Base-by-base conservation (phyloP, 2,329 filamentous ascomycete species). In the Cryphonectria nitschkei region DNA sequence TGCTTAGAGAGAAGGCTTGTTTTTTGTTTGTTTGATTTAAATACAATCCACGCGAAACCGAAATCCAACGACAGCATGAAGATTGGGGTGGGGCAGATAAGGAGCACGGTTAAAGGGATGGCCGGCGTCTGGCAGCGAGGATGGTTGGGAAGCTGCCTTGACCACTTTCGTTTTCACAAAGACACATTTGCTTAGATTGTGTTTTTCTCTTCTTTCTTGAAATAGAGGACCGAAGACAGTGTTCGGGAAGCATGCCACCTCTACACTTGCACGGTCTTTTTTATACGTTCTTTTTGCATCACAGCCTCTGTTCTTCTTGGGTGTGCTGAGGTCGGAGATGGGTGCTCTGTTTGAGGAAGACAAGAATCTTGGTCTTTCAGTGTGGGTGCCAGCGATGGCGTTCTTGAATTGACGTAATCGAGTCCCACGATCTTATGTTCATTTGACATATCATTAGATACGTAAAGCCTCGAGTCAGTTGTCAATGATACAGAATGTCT, bases 101-200 rank as follows among this genome's bases (percentile, higher is more conserved):
- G 58, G 54, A 63, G 56, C 37, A 32, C 50, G 54, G 56, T 26
- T 29, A n/a, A 34, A 63, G 26, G 9, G 14, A 29, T 26, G 9
- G 34, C 63, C 13, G 41, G 41, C 41, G 43, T 43, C 37, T 34
- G 66, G 41, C 11, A 60, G 60, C 8, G 37, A 43, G 41, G 54
- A 34, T 6, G 60, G 34, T 65, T 65, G 67, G 52, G 43, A 2
- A 11, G 9, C 32, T 34, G 61, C 62, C n/a, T 52, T 66, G 60
- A 69, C 62, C 67, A 62, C 63, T 68, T 69, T 71, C 68, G 61
- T 72, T 69, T 37, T 37, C 58, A 26, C 22, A 29, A 61, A 70
- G 58, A 69, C 64, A 46, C 54, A 41, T 66, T 66, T 66, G 62
- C 63, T 63, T 69, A 69, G 56, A 69, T 29, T 50, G 46, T 39